These are phyloP conservation scores for Aspergillus sp. DNA, from an alignment of 2,329 filamentous ascomycete genomes.

Conservation along the genomic window DNA sequence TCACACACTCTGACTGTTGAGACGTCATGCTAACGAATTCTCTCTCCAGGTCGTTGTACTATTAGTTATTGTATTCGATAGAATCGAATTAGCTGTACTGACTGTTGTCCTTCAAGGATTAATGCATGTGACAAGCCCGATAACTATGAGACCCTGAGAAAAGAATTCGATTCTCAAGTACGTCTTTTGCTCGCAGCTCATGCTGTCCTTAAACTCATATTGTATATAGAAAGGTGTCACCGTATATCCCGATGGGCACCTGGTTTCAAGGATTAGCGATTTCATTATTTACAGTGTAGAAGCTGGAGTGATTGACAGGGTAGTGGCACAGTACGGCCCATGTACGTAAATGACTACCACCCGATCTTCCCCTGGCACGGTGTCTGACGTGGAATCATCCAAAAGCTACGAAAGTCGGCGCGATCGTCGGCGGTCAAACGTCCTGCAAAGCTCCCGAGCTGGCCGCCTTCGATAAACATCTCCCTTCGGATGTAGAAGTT, in stretches of 20 bases:
- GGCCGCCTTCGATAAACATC: constrained; percentile 82
- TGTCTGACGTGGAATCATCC: constrained; percentile 23
- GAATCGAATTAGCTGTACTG: constrained; percentile 20
- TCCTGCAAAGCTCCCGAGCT: constrained; percentile 98
- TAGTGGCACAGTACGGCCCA: constrained; percentile 85
- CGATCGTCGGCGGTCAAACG: constrained; percentile 95
- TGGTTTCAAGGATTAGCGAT: constrained; percentile 93
- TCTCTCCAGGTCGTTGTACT: constrained; percentile 1
- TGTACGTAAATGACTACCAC: constrained; percentile 60
- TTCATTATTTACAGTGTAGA: constrained; percentile 99
- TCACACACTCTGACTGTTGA: constrained; percentile 4
- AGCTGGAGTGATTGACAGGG: constrained; percentile 80
- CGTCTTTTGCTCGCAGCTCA: constrained; percentile 43
- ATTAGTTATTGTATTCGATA: constrained; percentile 6
- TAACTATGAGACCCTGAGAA: constrained; percentile 74
- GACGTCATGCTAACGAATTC: constrained; percentile 3
- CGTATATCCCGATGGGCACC: constrained; percentile 90
- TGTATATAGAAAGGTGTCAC: constrained; percentile 72
- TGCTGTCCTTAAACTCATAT: constrained; percentile 36
- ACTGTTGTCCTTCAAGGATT: constrained; percentile 60
- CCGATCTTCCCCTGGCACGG: neutral
- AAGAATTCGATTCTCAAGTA: constrained; percentile 88
- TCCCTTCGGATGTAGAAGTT: constrained; percentile 86
- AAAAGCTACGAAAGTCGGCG: constrained; percentile 86
- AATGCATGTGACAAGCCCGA: constrained; percentile 92